phyloP scores from a whole-genome alignment of 306 rosid genomes.

The Vigna angularis region DNA sequence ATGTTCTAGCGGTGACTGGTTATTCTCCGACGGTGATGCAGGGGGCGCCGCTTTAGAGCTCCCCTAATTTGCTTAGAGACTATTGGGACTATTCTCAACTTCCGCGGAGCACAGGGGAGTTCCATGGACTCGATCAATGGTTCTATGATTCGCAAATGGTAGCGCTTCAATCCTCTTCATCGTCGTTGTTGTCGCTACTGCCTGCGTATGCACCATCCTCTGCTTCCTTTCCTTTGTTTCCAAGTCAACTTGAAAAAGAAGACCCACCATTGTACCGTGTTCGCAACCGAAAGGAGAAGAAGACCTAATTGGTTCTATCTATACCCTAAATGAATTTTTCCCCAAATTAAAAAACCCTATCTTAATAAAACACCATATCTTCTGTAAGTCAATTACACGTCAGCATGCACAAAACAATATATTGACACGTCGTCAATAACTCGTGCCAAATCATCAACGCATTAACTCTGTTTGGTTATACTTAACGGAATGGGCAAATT shows the following conservation, averaged over 20 bases:
- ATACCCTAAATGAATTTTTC: no score
- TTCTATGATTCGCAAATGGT: slow-evolving; percentile 59
- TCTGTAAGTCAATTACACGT: no score
- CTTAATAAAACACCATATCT: no score
- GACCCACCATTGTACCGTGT: no score
- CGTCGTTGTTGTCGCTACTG: slow-evolving; percentile 44
- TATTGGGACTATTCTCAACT: slow-evolving; percentile 76
- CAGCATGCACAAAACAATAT: no score
- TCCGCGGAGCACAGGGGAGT: slow-evolving; percentile 60
- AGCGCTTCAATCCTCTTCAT: slow-evolving; percentile 53
- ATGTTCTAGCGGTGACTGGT: neutral
- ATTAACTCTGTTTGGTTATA: no score
- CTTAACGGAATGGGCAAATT: no score
- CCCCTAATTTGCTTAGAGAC: slow-evolving; percentile 57
- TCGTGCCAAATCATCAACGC: no score
- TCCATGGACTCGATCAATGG: slow-evolving; percentile 69
- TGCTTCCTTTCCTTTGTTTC: slow-evolving; percentile 72
- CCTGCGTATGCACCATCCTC: slow-evolving; percentile 56
- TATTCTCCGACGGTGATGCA: neutral
- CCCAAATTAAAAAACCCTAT: no score
- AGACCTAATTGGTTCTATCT: no score
- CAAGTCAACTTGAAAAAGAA: slow-evolving; percentile 32
- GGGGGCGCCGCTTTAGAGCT: slow-evolving; percentile 39
- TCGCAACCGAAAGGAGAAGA: no score
- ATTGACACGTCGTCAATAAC: no score